Conservation (phyloP, 352 stramenopile genomes). For the Phytophthora vignae region DNA sequence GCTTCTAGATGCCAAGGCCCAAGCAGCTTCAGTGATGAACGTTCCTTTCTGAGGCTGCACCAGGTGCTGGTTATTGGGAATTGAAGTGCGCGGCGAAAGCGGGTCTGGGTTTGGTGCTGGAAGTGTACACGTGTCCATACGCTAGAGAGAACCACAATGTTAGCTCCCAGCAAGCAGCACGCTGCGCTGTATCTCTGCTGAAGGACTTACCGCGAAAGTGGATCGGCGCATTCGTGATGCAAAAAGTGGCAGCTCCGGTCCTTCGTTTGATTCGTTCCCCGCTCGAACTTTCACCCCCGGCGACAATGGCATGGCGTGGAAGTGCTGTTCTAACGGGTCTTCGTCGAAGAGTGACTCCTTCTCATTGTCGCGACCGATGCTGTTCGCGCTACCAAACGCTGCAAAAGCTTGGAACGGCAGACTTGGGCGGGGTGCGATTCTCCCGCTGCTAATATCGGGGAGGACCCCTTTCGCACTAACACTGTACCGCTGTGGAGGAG, state of each 20-base stretch:
- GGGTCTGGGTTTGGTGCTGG: conserved; percentile 1
- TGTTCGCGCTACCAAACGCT: not conserved
- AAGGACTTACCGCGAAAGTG: conserved; percentile 39
- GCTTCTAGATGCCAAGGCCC: conserved; percentile 3
- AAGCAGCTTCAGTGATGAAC: conserved; percentile 31
- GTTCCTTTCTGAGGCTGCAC: conserved; percentile 8
- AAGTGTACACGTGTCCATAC: conserved; percentile 26
- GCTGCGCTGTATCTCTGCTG: not conserved
- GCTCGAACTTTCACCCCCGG: conserved; percentile 43
- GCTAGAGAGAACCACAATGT: conserved; percentile 11
- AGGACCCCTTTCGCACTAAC: conserved; percentile 17
- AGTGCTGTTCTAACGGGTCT: conserved; percentile 35
- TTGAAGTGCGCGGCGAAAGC: not conserved
- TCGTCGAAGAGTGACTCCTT: conserved; percentile 8
- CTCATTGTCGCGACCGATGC: not conserved
- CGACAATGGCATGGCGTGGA: conserved; percentile 40
- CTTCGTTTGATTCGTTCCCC: conserved; percentile 29
- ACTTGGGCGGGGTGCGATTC: conserved; percentile 9
- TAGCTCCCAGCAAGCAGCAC: too few species aligned
- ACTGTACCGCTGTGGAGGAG: conserved; percentile 2
- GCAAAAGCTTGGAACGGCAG: conserved; percentile 15
- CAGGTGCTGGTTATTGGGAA: conserved; percentile 9
- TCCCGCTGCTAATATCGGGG: conserved; percentile 17
- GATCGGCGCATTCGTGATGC: conserved; percentile 37
- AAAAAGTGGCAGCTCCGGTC: conserved; percentile 39